A percentile compares a stretch with the other conserved stretches of the same genome.
These are phyloP conservation scores for Phlyctochytrium planicorne DNA, from an alignment of 192 early-diverging fungal genomes.

Conservation along the genomic window DNA sequence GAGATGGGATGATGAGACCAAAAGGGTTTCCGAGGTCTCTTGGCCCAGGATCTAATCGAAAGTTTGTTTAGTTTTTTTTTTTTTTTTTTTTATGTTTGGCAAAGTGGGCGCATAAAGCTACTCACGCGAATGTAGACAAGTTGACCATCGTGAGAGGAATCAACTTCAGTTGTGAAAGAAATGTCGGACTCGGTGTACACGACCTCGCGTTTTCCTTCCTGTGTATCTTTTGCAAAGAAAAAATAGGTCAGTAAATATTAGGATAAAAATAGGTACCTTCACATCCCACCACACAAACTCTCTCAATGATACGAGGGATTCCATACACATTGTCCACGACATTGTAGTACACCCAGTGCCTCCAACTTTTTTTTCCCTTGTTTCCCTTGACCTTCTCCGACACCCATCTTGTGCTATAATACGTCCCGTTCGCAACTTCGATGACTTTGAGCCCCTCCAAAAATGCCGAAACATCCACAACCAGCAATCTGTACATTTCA, in stretches of 20 bases:
- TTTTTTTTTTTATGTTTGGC: slow-evolving; percentile 7
- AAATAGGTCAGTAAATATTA: neutral
- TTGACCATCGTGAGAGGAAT: slow-evolving; percentile 25
- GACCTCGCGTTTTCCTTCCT: neutral
- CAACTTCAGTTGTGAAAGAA: slow-evolving; percentile 33
- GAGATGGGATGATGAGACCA: neutral
- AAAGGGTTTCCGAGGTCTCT: slow-evolving; percentile 27
- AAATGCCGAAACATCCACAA: slow-evolving; percentile 13
- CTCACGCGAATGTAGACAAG: slow-evolving; percentile 35
- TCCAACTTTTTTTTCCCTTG: neutral
- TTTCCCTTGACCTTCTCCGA: neutral
- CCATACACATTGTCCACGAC: slow-evolving; percentile 34
- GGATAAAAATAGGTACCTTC: slow-evolving; percentile 6
- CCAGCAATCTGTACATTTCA: slow-evolving; percentile 31
- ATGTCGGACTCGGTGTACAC: slow-evolving; percentile 40
- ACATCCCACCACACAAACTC: slow-evolving; percentile 18
- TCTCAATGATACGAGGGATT: slow-evolving; percentile 23
- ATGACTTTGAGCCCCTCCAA: slow-evolving; percentile 8
- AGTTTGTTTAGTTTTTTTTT: too few relatives aligned
- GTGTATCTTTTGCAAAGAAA: neutral
- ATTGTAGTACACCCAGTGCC: slow-evolving; percentile 43
- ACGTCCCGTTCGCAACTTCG: slow-evolving; percentile 17
- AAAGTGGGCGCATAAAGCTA: neutral
- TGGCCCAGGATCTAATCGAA: slow-evolving; percentile 41
- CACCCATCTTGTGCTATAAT: slow-evolving; percentile 42